Conservation (phyloP, 2,329 filamentous ascomycete genomes). For the Polytolypa hystricis region DNA sequence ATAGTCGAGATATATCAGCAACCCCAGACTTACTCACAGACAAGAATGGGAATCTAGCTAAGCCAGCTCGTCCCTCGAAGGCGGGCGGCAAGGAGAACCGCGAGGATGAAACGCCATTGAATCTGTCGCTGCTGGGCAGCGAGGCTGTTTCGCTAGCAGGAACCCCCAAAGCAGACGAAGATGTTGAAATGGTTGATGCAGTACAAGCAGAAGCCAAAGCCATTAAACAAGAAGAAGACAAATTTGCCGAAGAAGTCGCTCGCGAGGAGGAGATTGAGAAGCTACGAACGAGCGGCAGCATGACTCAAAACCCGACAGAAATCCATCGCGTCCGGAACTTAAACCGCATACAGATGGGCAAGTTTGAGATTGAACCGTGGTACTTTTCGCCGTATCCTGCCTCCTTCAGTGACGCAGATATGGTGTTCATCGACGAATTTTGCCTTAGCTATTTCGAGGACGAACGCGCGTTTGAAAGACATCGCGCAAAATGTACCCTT, state of each 20-base stretch:
- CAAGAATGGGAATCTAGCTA: conserved; percentile 38
- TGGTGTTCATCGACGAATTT: conserved; percentile 96
- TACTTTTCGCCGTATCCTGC: conserved; percentile 98
- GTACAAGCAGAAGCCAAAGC: conserved; percentile 19
- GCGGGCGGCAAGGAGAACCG: conserved; percentile 52
- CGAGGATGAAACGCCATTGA: conserved; percentile 32
- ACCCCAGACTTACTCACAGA: conserved; percentile 43
- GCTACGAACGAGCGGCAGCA: conserved; percentile 82
- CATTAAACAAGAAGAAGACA: conserved; percentile 28
- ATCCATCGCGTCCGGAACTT: conserved; percentile 93
- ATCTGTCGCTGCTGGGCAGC: conserved; percentile 22
- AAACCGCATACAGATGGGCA: conserved; percentile 86
- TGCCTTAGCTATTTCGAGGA: conserved; percentile 86
- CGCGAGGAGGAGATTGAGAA: conserved; percentile 92
- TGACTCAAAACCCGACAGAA: conserved; percentile 98
- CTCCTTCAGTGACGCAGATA: conserved; percentile 73
- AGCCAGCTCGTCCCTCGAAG: conserved; percentile 40
- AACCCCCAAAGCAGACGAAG: conserved; percentile 30
- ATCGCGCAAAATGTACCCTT: conserved; percentile 80
- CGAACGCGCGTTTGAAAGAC: conserved; percentile 68
- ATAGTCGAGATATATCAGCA: conserved; percentile 44
- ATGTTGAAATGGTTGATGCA: conserved; percentile 35
- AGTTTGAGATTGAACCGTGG: conserved; percentile 88
- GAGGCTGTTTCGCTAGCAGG: conserved; percentile 28
- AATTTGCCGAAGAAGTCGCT: conserved; percentile 37